Base-by-base conservation (phyloP, 2,329 filamentous ascomycete species). In the Microascus cirrosus region DNA sequence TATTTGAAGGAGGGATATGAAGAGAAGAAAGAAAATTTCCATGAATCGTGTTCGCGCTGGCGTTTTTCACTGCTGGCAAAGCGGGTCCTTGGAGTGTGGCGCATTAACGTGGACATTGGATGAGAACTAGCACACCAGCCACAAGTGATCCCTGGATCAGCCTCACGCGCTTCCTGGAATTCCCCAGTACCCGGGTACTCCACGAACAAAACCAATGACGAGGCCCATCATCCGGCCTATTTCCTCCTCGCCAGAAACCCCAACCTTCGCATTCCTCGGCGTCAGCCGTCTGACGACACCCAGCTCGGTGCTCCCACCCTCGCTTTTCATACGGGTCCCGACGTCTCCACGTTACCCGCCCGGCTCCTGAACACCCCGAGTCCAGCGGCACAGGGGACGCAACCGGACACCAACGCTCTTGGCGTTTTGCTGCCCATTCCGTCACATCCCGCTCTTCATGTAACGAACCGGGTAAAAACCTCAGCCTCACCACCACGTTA, bases 1-100 rank as follows among this genome's bases (percentile, higher is more conserved):
- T 58, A 58, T 54, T 58, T 58, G 56, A 58, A 58, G 56, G 56
- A 58, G 56, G 56, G 56, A 53, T 54, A 42, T 42, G 54, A 35
- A 57, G 56, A 54, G 42, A 32, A 53, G 36, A 39, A 53, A 32
- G 48, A 34, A 53, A 58, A 53, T 28, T 39, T 45, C 13, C n/a
- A 58, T 13, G 53, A 36, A 18, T 18, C n/a, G 18, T 7, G 13
- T 6, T 36, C 32, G 45, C 28, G 18, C 18, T 22, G 13, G 45
- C 28, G 1, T 28, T 57, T 39, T 28, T 42, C 28, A 36, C 25
- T 20, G 12, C 8, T 22, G 34, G 24, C 22, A 39, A 57, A 50
- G 45, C 22, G 45, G 45, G 45, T 22, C 45, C 22, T 12, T 6
- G 45, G 24, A 5, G 22, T 24, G 45, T 50, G 45, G 45, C 45